Base-by-base conservation (phyloP, 306 rosid species). In the Rosa chinensis region DNA sequence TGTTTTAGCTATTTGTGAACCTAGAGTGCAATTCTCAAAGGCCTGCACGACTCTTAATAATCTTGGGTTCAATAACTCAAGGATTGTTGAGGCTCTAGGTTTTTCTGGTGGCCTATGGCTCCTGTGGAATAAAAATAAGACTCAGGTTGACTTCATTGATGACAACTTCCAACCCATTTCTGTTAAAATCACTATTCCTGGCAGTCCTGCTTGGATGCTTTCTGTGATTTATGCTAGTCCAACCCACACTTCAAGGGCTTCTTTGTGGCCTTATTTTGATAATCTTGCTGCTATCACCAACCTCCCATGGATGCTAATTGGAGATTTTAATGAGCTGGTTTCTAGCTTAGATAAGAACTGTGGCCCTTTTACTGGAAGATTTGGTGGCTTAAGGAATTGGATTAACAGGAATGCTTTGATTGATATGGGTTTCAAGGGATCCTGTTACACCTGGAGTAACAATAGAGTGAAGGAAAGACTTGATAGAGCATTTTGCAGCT, bases 181-280 rank as follows among this genome's bases (percentile, higher is more conserved):
- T 56, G 13, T n/a, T 0, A n/a, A 7, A 2, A 18, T 56, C 2
- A 0, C 3, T 0, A 2, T 10, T 8, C 1, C 1, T n/a, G 32
- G 32, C 0, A n/a, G n/a, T 1, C 8, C 12, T 0, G 0, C 32
- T 20, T 56, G 28, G 63, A 6, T 56, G 32, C 4, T 56, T 8
- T 20, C 2, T n/a, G 63, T 56, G 0, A 0, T 56, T 2, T 21
- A 56, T 56, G 63, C 28, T 3, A 56, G 63, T n/a, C 28, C 13
- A 0, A 56, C 11, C 0, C 3, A n/a, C 12, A 6, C 32, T 8
- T 0, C 1, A 2, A 56, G 63, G 8, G 12, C 4, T 7, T 5
- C 8, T 8, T 11, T 56, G 0, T 56, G 32, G 63, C 0, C 1
- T n/a, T 56, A n/a, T 9, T 7, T 56, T 6, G 63, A 56, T 6